Evolutionary conservation across 1,139 yeast species (phyloP).

Genomic region (Diutina rugosa): DNA sequence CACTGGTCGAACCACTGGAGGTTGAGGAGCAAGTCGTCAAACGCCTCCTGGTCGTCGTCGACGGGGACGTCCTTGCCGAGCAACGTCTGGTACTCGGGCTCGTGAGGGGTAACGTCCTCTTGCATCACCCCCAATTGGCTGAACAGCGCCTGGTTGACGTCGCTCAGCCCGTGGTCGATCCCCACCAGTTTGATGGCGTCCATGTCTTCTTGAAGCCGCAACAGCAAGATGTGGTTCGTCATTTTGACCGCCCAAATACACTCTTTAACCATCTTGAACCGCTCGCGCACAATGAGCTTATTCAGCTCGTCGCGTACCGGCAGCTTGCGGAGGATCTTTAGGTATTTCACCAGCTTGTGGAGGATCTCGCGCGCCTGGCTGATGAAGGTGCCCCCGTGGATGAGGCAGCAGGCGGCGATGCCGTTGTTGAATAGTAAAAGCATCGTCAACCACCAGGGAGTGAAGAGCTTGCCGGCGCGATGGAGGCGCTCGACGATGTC

Average conservation of each 20-base stretch:
- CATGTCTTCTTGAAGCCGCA: constrained; percentile 32
- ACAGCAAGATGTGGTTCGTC: constrained; percentile 36
- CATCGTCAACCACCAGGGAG: constrained; percentile 47
- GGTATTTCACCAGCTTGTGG: constrained; percentile 14
- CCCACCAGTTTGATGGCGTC: constrained; percentile 28
- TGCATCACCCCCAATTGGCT: constrained; percentile 25
- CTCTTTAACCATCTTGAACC: constrained; percentile 49
- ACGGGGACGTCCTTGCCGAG: neutral
- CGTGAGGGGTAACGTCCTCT: neutral
- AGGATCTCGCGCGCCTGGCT: constrained; percentile 15
- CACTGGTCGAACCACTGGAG: constrained; percentile 48
- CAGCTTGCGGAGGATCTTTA: constrained; percentile 16
- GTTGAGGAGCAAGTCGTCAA: constrained; percentile 23
- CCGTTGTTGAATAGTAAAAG: constrained; percentile 36
- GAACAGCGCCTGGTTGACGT: constrained; percentile 38
- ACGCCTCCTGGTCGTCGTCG: constrained; percentile 3
- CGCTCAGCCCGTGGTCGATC: constrained; percentile 43
- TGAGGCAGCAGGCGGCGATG: constrained; percentile 27
- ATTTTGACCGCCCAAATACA: constrained; percentile 53
- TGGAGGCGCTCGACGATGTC: constrained; percentile 21
- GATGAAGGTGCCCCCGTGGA: constrained; percentile 27
- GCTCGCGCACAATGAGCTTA: constrained; percentile 21
- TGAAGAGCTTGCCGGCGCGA: constrained; percentile 20
- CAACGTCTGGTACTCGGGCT: neutral
- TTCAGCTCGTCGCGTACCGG: constrained; percentile 21